These are phyloP conservation scores for Alisma plantagoaquatica DNA, from an alignment of 106 monocot species.

Conservation along the genomic window DNA sequence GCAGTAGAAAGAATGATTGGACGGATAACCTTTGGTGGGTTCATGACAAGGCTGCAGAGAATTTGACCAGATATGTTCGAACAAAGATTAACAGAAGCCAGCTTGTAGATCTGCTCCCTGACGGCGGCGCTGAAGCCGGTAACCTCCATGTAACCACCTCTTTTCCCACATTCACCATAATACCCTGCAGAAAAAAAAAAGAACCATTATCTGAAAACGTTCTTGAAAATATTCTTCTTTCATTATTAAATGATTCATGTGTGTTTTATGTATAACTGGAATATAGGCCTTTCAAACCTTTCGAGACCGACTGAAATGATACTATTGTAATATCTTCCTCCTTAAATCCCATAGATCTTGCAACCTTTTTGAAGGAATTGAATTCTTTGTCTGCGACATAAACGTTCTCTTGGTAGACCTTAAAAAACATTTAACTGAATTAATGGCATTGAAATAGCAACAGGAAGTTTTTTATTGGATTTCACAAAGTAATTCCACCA, in stretches of 20 bases:
- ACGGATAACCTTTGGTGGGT: constrained; percentile 81
- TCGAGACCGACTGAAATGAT: constrained; percentile 92
- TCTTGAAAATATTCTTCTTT: too few relatives aligned
- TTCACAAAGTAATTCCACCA: too few relatives aligned
- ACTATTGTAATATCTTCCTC: constrained; percentile 70
- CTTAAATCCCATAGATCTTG: constrained; percentile 74
- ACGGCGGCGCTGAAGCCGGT: constrained; percentile 76
- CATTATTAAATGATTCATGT: too few relatives aligned
- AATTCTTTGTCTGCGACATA: constrained; percentile 88
- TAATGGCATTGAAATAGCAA: too few relatives aligned
- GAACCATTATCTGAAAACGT: too few relatives aligned
- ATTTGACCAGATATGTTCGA: constrained; percentile 94
- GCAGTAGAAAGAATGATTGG: neutral
- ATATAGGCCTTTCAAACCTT: constrained; percentile 33
- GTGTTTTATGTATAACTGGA: too few relatives aligned
- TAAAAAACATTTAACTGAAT: too few relatives aligned
- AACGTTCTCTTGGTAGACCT: constrained; percentile 98
- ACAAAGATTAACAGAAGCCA: constrained; percentile 95
- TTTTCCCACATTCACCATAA: constrained; percentile 96
- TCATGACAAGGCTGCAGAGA: constrained; percentile 94
- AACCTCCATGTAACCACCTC: constrained; percentile 97
- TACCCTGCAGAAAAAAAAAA: constrained; percentile 40
- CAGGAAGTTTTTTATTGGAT: too few relatives aligned
- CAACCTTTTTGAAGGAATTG: constrained; percentile 92
- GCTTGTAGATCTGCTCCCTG: constrained; percentile 91